A percentile compares a stretch with the other conserved stretches of the same genome.
Conservation (phyloP, 768 basidiomycete species). For the Cystofilobasidium macerans region DNA sequence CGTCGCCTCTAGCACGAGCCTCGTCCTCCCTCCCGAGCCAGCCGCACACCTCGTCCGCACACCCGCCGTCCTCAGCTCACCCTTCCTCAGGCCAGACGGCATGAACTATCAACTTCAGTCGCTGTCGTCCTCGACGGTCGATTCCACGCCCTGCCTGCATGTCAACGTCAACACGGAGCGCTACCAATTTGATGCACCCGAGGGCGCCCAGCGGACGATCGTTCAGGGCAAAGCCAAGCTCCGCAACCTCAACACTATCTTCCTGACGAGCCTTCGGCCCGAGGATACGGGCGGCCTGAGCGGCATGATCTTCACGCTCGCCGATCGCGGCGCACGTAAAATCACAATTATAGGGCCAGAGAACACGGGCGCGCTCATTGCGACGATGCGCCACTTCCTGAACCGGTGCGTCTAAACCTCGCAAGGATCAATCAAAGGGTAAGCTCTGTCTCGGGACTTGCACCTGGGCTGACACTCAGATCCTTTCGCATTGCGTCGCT, state of each 20-base stretch:
- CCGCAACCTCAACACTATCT: slow-evolving; percentile 6
- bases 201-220: slow-evolving; percentile 15
- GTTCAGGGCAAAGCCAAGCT: background rate
- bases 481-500: background rate
- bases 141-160: background rate
- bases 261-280: slow-evolving; percentile 4
- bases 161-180: background rate
- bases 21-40: background rate
- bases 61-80: no score
- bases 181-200: slow-evolving; percentile 20
- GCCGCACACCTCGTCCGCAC: no score
- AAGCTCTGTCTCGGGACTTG: no score
- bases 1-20: background rate
- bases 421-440: no score
- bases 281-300: slow-evolving; percentile 15
- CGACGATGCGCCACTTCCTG: slow-evolving; percentile 2
- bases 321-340: slow-evolving; percentile 3
- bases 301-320: slow-evolving; percentile 22
- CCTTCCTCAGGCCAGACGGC: no score
- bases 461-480: no score
- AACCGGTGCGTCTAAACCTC: slow-evolving; percentile 14
- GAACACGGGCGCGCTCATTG: slow-evolving; percentile 8
- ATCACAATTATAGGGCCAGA: slow-evolving; percentile 20
- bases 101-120: no score
- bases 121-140: background rate